Evolutionary conservation across 2,329 filamentous ascomycete genomes (phyloP).

Genomic region (Xylariaceae sp.): DNA sequence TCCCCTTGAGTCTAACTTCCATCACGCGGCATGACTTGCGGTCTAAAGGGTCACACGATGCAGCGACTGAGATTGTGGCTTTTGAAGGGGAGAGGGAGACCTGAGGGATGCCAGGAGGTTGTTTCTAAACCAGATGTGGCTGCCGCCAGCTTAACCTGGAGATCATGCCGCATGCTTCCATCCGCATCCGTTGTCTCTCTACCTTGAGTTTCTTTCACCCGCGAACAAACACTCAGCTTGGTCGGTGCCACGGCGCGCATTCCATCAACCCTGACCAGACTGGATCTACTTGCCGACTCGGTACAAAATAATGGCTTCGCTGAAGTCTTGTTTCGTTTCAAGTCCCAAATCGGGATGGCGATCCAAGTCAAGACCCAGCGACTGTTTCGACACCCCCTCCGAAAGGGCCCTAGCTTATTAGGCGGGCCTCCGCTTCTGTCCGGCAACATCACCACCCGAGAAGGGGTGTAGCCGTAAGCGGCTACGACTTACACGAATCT

Average conservation of each 20-base stretch:
- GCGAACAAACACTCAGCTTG: no score
- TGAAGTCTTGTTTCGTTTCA: background rate
- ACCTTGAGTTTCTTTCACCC: no score
- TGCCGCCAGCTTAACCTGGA: no score
- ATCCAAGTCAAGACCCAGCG: conserved; percentile 6
- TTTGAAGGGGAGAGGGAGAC: no score
- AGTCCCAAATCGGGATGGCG: background rate
- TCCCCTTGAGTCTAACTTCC: conserved; percentile 6
- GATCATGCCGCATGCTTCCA: no score
- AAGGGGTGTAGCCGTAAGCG: conserved; percentile 13
- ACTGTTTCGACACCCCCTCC: background rate
- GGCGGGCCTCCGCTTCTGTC: conserved; percentile 3
- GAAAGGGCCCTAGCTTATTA: conserved; percentile 3
- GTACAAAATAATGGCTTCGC: background rate
- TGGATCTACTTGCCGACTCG: background rate
- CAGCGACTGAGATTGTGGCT: no score
- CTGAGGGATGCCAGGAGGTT: background rate
- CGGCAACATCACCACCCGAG: conserved; percentile 20
- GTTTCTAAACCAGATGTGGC: no score
- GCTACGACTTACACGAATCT: conserved; percentile 10
- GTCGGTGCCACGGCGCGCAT: no score
- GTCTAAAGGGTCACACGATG: no score
- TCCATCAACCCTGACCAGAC: background rate
- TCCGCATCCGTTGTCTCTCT: no score
- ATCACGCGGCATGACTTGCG: conserved; percentile 7